Percentiles rank a stretch among this genome's conserved stretches.
Conservation (phyloP, 495 filamentous ascomycete species). For the Polyplosphaeria fusca region DNA sequence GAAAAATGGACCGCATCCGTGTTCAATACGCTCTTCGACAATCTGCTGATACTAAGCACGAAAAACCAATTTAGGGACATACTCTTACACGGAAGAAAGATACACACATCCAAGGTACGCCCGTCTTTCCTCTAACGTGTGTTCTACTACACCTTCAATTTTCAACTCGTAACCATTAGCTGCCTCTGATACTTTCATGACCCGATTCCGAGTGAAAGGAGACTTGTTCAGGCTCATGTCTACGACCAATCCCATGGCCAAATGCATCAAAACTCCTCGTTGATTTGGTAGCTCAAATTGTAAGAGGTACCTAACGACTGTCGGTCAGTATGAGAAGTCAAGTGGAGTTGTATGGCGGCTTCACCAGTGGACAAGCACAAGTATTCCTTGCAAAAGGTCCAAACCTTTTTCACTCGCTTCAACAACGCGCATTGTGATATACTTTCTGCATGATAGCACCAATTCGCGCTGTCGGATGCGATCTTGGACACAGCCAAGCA, state of each 20-base stretch:
- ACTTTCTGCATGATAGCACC: not conserved
- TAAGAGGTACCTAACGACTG: conserved; percentile 8
- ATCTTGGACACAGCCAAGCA: conserved; percentile 16
- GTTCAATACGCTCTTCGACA: conserved; percentile 7
- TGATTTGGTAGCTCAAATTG: conserved; percentile 1
- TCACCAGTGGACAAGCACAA: conserved; percentile 11
- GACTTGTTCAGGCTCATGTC: conserved; percentile 18
- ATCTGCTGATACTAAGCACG: no score
- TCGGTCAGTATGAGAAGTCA: not conserved
- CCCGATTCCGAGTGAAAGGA: not conserved
- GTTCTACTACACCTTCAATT: not conserved
- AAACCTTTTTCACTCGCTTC: conserved; percentile 5
- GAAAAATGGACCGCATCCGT: conserved; percentile 16
- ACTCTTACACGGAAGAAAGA: conserved; percentile 14
- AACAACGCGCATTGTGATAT: not conserved
- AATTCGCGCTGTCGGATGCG: conserved; percentile 5
- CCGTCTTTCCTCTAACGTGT: conserved; percentile 14
- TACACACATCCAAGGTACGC: conserved; percentile 17
- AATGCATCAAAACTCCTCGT: conserved; percentile 8
- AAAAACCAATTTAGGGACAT: not conserved
- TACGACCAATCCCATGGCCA: conserved; percentile 16
- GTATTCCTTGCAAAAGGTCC: conserved; percentile 13
- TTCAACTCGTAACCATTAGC: conserved; percentile 2
- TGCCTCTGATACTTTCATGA: not conserved
- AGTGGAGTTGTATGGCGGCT: not conserved